Evolutionary conservation across 2,329 filamentous ascomycete genomes (phyloP).

Genomic region (Hypoxylon sp.): DNA sequence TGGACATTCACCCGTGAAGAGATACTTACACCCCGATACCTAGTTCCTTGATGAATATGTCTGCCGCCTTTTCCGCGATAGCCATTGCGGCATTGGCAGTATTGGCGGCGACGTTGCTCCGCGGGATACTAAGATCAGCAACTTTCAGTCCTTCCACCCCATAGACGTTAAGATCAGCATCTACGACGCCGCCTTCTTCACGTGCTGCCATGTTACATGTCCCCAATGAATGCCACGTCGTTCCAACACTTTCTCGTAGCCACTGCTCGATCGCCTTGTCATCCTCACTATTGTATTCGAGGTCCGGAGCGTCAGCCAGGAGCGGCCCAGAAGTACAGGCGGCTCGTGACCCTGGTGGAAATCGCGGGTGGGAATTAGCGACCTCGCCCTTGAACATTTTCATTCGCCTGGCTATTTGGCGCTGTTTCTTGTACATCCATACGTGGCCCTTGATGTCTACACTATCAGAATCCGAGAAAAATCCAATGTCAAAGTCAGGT

Average conservation of each 20-base stretch:
- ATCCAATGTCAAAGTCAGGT: conserved; percentile 70
- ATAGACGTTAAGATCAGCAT: conserved; percentile 60
- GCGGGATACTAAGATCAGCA: conserved; percentile 55
- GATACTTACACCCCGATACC: conserved; percentile 4
- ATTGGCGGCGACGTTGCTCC: conserved; percentile 61
- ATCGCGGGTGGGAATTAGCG: conserved; percentile 61
- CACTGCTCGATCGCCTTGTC: conserved; percentile 63
- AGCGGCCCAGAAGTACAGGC: conserved; percentile 39
- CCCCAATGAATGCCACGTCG: conserved; percentile 60
- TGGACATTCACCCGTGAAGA: too few relatives aligned
- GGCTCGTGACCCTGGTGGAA: conserved; percentile 59
- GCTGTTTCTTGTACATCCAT: conserved; percentile 75
- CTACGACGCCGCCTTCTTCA: conserved; percentile 60
- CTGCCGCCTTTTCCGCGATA: conserved; percentile 58
- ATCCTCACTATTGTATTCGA: conserved; percentile 64
- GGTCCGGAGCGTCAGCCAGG: conserved; percentile 50
- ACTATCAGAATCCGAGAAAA: conserved; percentile 64
- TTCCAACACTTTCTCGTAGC: conserved; percentile 51
- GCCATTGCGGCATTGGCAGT: conserved; percentile 61
- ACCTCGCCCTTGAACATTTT: conserved; percentile 64
- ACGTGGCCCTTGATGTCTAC: conserved; percentile 70
- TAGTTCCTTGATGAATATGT: conserved; percentile 36
- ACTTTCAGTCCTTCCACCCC: conserved; percentile 55
- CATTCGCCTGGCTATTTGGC: conserved; percentile 71
- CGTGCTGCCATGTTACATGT: conserved; percentile 63